Evolutionary conservation across 768 basidiomycete genomes (phyloP), one percentile per base, ranked within the genome.

Genomic region (Lactarius quietus): DNA sequence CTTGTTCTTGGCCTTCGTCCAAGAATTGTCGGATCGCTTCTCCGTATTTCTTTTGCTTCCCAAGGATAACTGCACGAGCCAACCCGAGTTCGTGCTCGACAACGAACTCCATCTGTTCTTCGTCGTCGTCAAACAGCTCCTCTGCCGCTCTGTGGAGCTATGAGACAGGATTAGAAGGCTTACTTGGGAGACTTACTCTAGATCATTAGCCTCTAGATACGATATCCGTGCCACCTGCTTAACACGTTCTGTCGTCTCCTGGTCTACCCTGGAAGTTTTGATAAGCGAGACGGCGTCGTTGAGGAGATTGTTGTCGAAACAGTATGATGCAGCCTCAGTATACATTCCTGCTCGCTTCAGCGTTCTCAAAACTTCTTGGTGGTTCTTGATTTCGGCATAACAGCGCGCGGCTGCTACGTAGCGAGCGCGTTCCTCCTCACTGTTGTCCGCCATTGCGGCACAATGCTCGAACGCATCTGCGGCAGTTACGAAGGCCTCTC

Each of bases 31-130:
- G 77, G 1, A 85, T 85, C 0, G 86, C 86, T 36, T 87, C 83
- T 1, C 68, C 62, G 55, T 73, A 78, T 66, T 77, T 76, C 15
- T 78, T 80, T 10, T 80, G 75, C 6, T 74, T 73, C 38, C 78
- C 76, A 17, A 86, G 75, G 9, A 88, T 66, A 0, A 74, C 72
- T 0, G 82, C 81, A 8, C 78, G 83, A 10, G 83, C 80, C 9
- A 77, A 64, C 67, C 85, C 82, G 6, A 89, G 73, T 39, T 81
- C 82, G 52, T 79, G 78, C 5, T 84, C 79, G 60, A 86, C 82
- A n/a, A 86, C 76, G 64, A 84, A 90, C 36, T 82, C 80, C n/a
- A 86, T 67, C n/a, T 86, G 66, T 26, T 78, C 78, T 28, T 86
- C 84, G n/a, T 88, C 82, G 0, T 78, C 74, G 0, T 79, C 76